A percentile compares a stretch with the other conserved stretches of the same genome.
Evolutionary conservation across 129 eudicot species (phyloP).

Genomic region (Escallonia herrerae): DNA sequence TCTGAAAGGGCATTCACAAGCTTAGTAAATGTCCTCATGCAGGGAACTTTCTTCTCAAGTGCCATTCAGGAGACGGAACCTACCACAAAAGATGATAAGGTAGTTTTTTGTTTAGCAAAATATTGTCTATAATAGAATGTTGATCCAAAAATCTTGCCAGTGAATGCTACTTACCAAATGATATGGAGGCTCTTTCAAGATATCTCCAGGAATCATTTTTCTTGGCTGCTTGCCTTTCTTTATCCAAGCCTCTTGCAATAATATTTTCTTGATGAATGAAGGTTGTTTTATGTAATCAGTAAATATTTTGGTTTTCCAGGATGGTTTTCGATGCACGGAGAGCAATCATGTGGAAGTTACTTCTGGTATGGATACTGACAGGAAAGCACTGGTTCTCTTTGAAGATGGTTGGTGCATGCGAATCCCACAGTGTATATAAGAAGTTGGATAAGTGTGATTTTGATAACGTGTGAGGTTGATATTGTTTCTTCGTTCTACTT

Average conservation of each 20-base stretch:
- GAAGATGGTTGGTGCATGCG: conserved; percentile 13
- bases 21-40: conserved; percentile 5
- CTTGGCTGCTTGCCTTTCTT: too few relatives aligned
- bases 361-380: conserved; percentile 13
- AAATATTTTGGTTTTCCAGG: conserved; percentile 21
- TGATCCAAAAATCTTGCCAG: too few relatives aligned
- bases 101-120: conserved; percentile 2
- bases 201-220: too few relatives aligned
- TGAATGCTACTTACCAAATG: too few relatives aligned
- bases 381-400: neutral
- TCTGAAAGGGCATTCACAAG: neutral
- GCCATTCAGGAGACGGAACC: conserved; percentile 12
- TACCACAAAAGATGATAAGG: conserved; percentile 12
- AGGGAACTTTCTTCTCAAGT: conserved; percentile 10
- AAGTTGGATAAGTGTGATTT: neutral
- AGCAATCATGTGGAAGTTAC: conserved; percentile 11
- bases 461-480: neutral
- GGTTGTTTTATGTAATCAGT: too few relatives aligned
- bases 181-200: too few relatives aligned
- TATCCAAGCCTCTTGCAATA: too few relatives aligned
- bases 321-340: conserved; percentile 15
- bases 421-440: neutral
- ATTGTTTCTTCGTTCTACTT: neutral
- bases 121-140: too few relatives aligned
- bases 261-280: too few relatives aligned